phyloP scores from a whole-genome alignment of 108 stramenopile genomes.

The Parmales sp. region DNA sequence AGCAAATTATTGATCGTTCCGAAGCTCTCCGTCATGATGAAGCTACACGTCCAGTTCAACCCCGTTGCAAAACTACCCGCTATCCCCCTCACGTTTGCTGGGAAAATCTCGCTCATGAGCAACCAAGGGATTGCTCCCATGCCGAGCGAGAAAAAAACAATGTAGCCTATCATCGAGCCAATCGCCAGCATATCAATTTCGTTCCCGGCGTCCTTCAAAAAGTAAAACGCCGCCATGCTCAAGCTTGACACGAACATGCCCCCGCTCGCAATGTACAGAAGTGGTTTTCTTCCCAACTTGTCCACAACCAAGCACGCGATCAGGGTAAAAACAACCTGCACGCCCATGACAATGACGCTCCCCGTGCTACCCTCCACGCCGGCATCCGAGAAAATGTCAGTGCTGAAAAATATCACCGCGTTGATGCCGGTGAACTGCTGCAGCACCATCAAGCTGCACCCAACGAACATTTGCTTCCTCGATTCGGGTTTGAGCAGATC shows the following conservation, averaged over 20 bases:
- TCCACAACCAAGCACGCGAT: neutral
- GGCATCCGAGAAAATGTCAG: neutral
- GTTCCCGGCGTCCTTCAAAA: neutral
- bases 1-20: neutral
- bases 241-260: neutral
- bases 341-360: neutral
- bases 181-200: neutral
- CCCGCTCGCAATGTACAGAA: neutral
- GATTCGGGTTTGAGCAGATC: neutral
- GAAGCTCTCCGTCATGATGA: neutral
- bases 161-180: neutral
- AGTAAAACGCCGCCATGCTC: neutral
- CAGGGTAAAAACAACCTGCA: neutral
- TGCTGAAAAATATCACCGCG: constrained; percentile 1
- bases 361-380: neutral
- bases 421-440: constrained; percentile 15
- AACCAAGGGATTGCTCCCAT: neutral
- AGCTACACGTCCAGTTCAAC: neutral
- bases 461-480: neutral
- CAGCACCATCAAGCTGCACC: neutral
- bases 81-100: neutral
- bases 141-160: neutral
- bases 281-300: neutral
- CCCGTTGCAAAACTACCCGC: neutral
- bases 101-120: neutral